phyloP scores from a whole-genome alignment of 2,329 filamentous ascomycete genomes.

The Phaeosphaeriaceae sp. region DNA sequence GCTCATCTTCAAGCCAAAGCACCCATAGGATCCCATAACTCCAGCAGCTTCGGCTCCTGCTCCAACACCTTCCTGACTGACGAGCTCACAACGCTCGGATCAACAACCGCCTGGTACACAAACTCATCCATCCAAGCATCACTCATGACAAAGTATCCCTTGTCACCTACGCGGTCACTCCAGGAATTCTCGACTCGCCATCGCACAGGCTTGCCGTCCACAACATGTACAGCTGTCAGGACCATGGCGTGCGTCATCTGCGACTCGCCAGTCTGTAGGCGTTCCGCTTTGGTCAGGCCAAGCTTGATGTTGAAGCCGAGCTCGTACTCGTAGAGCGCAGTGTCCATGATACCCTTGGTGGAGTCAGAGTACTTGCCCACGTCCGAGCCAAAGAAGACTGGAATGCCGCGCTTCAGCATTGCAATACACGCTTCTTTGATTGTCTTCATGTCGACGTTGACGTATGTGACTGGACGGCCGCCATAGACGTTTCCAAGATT shows the following conservation, averaged over 20 bases:
- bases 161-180: constrained; percentile 72
- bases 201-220: constrained; percentile 69
- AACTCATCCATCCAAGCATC: constrained; percentile 73
- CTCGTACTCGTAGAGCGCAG: constrained; percentile 76
- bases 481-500: constrained; percentile 83
- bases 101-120: constrained; percentile 85
- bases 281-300: constrained; percentile 76
- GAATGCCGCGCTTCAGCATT: constrained; percentile 79
- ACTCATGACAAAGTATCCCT: constrained; percentile 90
- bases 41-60: constrained; percentile 69
- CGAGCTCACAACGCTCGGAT: constrained; percentile 66
- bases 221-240: constrained; percentile 82
- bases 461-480: constrained; percentile 76
- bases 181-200: constrained; percentile 92
- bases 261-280: constrained; percentile 76
- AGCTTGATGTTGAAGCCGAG: constrained; percentile 82
- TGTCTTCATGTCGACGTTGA: constrained; percentile 77
- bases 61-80: constrained; percentile 74
- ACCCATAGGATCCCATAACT: constrained; percentile 81
- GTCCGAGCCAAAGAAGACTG: constrained; percentile 88
- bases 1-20: constrained; percentile 60
- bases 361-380: constrained; percentile 82
- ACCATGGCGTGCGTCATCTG: constrained; percentile 95
- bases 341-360: constrained; percentile 78
- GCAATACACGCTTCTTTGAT: constrained; percentile 77